Evolutionary conservation across 257 asterid genomes (phyloP), one percentile per base, ranked within the genome.

Genomic region (Lithospermum erythrorhizon): DNA sequence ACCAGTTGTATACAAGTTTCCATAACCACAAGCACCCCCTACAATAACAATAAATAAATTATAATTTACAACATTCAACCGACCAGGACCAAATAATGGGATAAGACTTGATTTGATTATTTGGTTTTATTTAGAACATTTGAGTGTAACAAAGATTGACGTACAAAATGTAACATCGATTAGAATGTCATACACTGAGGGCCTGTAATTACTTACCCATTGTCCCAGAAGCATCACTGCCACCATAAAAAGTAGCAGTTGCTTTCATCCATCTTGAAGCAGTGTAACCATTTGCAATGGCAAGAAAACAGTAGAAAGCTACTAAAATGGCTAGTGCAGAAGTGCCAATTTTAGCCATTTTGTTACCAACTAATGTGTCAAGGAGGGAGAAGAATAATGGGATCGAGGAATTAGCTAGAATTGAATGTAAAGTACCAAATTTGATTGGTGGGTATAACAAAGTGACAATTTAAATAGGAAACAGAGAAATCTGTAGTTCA

Each of bases 191-290:
- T 27, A 2, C 32, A 27, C 32, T 0, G 32, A 5, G 32, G 32
- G 32, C 6, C 10, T 4, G 10, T 18, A 20, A 17, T 21, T 20
- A 53, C 77, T 64, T 57, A 78, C 83, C 80, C 83, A 78, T 78
- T 47, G 83, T 78, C 35, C 83, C 83, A 27, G 80, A 74, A 21
- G 83, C 83, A 63, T 78, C 83, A 32, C 78, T 63, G 17, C 83
- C 83, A 4, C 83, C 83, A 66, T 78, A 74, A 48, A 78, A 78
- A 22, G 83, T 78, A 4, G 83, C 80, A 52, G 72, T 78, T 47
- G 83, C 83, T 55, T 68, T 68, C 68, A 61, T 65, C 83, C 75
- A 78, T n/a, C 78, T 71, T 8, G 83, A 74, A 35, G 80, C 76
- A 4, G 71, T 24, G 73, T 74, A 74, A 11, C 76, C 78, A 65